Conservation (phyloP, 805 yeast genomes). For the Wickerhamomyces alni region DNA sequence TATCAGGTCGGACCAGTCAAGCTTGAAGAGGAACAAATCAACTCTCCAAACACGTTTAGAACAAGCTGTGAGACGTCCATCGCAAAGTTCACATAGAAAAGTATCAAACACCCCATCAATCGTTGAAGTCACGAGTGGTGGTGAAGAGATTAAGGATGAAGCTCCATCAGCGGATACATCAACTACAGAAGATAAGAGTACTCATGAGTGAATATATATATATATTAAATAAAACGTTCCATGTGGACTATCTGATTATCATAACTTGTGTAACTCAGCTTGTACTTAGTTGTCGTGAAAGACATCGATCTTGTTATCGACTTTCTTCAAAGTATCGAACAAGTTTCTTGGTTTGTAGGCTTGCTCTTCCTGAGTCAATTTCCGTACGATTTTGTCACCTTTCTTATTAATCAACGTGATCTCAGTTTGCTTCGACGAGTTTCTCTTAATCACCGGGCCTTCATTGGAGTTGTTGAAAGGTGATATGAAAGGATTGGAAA, state of each 20-base stretch:
- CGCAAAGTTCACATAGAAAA: conserved; percentile 3
- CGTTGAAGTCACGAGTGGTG: conserved; percentile 1
- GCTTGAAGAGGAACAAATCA: conserved; percentile 16
- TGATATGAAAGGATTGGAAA: conserved; percentile 19
- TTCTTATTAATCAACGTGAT: conserved; percentile 25
- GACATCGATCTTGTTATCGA: not conserved
- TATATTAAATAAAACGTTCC: too few species aligned
- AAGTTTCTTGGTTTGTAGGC: conserved; percentile 25
- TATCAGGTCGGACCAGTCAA: not conserved
- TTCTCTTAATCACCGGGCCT: not conserved
- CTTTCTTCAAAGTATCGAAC: conserved; percentile 13
- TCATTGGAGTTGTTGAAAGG: conserved; percentile 1
- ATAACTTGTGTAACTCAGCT: not conserved
- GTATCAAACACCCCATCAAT: conserved; percentile 2
- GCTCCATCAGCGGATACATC: too few species aligned
- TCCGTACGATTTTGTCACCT: conserved; percentile 26
- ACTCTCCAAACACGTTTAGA: conserved; percentile 18
- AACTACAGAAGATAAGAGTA: too few species aligned
- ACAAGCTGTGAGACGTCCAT: conserved; percentile 18
- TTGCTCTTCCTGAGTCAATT: conserved; percentile 16
- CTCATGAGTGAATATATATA: too few species aligned
- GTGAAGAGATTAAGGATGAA: not conserved
- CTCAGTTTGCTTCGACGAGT: conserved; percentile 1
- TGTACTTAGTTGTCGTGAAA: not conserved
- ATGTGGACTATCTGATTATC: too few species aligned